Base-by-base conservation (phyloP, 352 stramenopile species). In the Phytophthora pinifolia region DNA sequence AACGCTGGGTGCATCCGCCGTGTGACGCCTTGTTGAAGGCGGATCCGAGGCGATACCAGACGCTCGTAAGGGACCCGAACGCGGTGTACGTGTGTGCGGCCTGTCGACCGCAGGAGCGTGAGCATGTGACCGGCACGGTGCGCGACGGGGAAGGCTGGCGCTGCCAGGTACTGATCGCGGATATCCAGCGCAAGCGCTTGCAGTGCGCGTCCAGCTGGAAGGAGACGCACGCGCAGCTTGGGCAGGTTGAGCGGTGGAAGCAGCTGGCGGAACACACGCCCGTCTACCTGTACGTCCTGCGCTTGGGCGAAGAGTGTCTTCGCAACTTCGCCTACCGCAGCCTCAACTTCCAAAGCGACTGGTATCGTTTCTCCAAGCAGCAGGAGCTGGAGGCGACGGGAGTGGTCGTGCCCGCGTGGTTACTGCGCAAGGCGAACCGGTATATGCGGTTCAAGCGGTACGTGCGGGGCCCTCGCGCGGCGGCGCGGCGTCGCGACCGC, bases 381-480 rank as follows among this genome's bases (percentile, higher is more conserved):
- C 60, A 88, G 20, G 76, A 87, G 29, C 67, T 85, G 2, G 42
- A 67, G 12, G 50, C 36, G 1, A 57, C 39, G 37, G 62, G 55
- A 25, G 49, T 74, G 4, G 41, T 58, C 20, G 29, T 94, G 1
- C 86, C 86, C 0, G 45, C 67, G 12, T 92, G 81, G 75, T 49
- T 96, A 18, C 55, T 91, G 7, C 80, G 86, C 9, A 91, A 91
- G 47, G 86, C 86, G 4, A 83, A 79, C 32, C 76, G 86, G 2
- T 96, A 96, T 39, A 49, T 94, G 54, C 83, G 86, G 0, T 92
- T 92, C 52, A 96, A 96, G 56, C 66, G 86, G 4, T 96, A 96
- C 36, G 66, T 82, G 6, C 72, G 86, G 45, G 86, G 82, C 10
- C 86, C 86, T 17, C 73, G 77, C 22, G 80, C 77, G 9, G 70